Percentiles rank a stretch among this genome's conserved stretches.
These are phyloP conservation scores for Paraphaeosphaeria sporulosa DNA, from an alignment of 2,329 filamentous ascomycete species.

Conservation along the genomic window DNA sequence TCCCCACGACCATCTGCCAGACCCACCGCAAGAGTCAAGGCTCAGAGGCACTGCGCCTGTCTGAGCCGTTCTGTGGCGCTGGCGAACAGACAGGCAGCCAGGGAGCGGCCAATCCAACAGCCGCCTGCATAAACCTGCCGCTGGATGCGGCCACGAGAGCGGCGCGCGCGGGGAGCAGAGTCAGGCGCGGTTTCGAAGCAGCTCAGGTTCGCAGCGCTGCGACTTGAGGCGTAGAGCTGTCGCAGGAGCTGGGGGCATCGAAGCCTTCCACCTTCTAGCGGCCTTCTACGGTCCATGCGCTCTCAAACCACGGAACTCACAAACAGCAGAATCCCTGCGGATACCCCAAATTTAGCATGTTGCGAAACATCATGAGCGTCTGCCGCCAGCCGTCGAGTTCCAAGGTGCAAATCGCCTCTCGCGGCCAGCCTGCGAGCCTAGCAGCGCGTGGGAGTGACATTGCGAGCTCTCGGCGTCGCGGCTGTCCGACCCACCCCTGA, in stretches of 20 bases:
- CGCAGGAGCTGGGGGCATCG: constrained; percentile 27
- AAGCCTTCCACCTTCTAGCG: constrained; percentile 36
- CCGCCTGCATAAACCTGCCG: not conserved
- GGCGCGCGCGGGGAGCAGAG: constrained; percentile 2
- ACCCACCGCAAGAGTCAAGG: constrained; percentile 33
- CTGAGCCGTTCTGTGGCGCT: constrained; percentile 44
- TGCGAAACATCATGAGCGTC: constrained; percentile 24
- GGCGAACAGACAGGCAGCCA: constrained; percentile 35
- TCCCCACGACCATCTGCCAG: constrained; percentile 32
- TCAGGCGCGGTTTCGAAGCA: constrained; percentile 11
- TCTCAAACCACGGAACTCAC: constrained; percentile 8
- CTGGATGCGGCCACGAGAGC: constrained; percentile 1
- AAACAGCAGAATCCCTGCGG: constrained; percentile 12
- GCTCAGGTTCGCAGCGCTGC: constrained; percentile 1
- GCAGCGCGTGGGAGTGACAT: not conserved
- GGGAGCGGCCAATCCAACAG: not conserved
- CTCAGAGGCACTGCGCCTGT: constrained; percentile 41
- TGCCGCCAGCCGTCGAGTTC: constrained; percentile 3
- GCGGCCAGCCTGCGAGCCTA: not conserved
- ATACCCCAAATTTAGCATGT: constrained; percentile 30
- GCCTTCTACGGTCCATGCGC: constrained; percentile 27
- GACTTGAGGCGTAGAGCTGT: constrained; percentile 5
- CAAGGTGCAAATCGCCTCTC: not conserved
- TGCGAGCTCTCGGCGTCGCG: not conserved
- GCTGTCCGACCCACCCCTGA: constrained; percentile 21